These are phyloP conservation scores for Lentinula sp. DNA, from an alignment of 768 basidiomycete genomes.

Conservation along the genomic window DNA sequence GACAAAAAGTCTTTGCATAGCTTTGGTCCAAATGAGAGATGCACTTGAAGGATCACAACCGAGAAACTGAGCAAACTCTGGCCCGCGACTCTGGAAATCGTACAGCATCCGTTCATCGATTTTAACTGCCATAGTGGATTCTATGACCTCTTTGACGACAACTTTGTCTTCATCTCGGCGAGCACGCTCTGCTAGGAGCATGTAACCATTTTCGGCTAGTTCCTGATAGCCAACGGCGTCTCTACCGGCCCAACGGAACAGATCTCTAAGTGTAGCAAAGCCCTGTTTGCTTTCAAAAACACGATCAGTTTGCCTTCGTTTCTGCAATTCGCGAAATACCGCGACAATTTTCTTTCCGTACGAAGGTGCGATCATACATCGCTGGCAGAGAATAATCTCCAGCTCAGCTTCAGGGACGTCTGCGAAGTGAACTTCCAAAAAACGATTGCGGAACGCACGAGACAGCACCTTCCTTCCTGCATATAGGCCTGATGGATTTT, in stretches of 20 bases:
- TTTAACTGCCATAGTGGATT: constrained; percentile 79
- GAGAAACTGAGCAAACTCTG: constrained; percentile 41
- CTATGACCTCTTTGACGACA: constrained; percentile 90
- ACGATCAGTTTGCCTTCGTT: constrained; percentile 81
- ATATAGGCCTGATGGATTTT: constrained; percentile 95
- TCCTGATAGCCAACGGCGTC: constrained; percentile 88
- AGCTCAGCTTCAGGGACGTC: constrained; percentile 94
- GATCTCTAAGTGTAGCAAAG: constrained; percentile 92
- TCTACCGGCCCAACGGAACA: constrained; percentile 95
- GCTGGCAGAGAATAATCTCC: constrained; percentile 88
- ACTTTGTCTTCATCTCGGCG: constrained; percentile 79
- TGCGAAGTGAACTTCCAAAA: constrained; percentile 95
- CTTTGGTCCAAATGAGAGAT: constrained; percentile 83
- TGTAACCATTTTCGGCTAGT: constrained; percentile 93
- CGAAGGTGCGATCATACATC: constrained; percentile 90
- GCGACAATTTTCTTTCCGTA: constrained; percentile 86
- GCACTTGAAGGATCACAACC: constrained; percentile 47
- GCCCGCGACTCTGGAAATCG: constrained; percentile 34
- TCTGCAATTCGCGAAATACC: constrained; percentile 91
- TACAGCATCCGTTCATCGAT: constrained; percentile 75
- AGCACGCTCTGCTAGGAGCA: constrained; percentile 91
- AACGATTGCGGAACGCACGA: constrained; percentile 94
- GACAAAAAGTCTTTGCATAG: constrained; percentile 86
- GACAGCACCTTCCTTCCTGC: constrained; percentile 93
- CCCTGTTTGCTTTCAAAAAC: constrained; percentile 98